These are phyloP conservation scores for Chaetomiaceae sp. DNA, from an alignment of 2,329 filamentous ascomycete genomes.

Conservation along the genomic window DNA sequence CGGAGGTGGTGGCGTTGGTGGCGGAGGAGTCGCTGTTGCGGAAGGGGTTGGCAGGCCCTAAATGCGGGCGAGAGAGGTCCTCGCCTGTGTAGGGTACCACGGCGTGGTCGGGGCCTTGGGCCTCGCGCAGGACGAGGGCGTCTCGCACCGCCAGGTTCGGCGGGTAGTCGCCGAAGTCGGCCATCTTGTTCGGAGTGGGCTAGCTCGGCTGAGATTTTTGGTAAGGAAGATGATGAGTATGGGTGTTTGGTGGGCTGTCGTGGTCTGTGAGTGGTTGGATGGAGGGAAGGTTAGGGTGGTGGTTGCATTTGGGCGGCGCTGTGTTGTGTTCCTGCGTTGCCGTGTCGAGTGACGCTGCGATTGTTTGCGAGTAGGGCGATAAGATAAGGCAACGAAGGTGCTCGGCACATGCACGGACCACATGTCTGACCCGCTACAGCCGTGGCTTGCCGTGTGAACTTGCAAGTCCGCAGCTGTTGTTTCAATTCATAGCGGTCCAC, in stretches of 20 bases:
- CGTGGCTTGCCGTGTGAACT: background rate
- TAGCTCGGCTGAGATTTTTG: no score
- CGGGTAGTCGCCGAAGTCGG: constrained; percentile 57
- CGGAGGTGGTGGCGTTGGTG: no score
- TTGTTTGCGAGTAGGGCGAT: no score
- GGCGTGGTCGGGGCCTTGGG: constrained; percentile 51
- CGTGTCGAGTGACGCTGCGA: no score
- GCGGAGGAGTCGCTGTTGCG: constrained; percentile 45
- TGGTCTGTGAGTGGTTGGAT: no score
- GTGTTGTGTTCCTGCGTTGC: no score
- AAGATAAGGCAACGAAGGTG: constrained; percentile 1
- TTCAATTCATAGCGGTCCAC: background rate
- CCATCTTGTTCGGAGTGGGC: constrained; percentile 36
- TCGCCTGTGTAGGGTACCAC: constrained; percentile 64
- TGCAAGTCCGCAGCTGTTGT: background rate
- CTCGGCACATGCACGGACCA: constrained; percentile 1
- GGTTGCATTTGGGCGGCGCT: no score
- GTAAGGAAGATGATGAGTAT: no score
- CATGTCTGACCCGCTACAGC: background rate
- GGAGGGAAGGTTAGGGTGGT: no score
- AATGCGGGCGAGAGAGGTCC: constrained; percentile 57
- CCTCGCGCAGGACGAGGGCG: constrained; percentile 53
- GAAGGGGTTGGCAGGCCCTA: constrained; percentile 72
- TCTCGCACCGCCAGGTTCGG: constrained; percentile 61
- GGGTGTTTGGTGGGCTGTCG: no score